phyloP scores from a whole-genome alignment of 169 alveolate genomes.

The Eimeria maxima region DNA sequence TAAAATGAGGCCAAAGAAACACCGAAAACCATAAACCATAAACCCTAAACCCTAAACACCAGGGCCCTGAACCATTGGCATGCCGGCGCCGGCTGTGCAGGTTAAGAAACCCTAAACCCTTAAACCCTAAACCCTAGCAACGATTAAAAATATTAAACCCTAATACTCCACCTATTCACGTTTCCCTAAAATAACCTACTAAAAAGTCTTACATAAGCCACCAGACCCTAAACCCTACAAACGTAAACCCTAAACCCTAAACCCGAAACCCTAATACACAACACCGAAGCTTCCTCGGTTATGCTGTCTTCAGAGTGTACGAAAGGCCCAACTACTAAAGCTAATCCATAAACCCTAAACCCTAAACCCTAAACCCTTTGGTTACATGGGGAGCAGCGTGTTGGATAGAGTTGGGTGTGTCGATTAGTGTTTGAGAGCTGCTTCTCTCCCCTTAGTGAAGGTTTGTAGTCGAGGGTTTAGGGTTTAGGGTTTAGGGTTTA shows the following conservation, averaged over 20 bases:
- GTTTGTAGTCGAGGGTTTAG: no score
- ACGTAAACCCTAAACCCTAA: not conserved
- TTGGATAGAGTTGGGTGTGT: no score
- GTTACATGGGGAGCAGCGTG: no score
- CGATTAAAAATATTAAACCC: not conserved
- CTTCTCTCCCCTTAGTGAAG: no score
- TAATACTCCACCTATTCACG: not conserved
- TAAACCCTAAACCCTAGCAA: slow-evolving; percentile 7
- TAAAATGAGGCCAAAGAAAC: not conserved
- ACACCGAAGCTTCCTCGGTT: no score
- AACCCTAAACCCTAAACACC: not conserved
- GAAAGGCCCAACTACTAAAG: no score
- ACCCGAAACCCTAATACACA: not conserved
- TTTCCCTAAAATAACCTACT: not conserved
- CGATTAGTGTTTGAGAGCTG: no score
- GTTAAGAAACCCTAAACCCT: not conserved
- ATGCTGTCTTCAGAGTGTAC: no score
- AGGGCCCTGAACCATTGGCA: not conserved
- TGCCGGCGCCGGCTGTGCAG: not conserved
- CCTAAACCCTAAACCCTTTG: slow-evolving; percentile 22
- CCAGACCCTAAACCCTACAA: no score
- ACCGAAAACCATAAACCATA: not conserved
- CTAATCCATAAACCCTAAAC: not conserved
- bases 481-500: no score
- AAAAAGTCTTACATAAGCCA: no score